Percentiles rank a stretch among this genome's conserved stretches.
Conservation (phyloP, 2,329 filamentous ascomycete species). For the Ophiostoma pallidulum region DNA sequence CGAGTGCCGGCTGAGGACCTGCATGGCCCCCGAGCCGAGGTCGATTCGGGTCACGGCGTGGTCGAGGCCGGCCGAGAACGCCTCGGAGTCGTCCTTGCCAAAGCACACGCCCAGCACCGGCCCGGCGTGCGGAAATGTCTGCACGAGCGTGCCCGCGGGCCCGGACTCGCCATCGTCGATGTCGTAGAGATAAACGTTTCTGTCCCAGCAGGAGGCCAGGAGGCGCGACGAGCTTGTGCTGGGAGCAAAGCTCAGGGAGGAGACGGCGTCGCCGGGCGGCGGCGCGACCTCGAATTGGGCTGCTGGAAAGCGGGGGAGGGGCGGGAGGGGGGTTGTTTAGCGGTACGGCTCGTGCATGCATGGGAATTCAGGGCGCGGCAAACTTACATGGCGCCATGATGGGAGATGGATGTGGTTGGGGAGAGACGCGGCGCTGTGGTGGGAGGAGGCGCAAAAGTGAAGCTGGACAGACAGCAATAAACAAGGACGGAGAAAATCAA, state of each 20-base stretch:
- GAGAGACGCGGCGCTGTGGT: neutral
- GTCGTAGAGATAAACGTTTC: constrained; percentile 83
- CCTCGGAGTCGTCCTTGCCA: constrained; percentile 69
- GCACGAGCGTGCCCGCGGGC: constrained; percentile 52
- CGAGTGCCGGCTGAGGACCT: constrained; percentile 66
- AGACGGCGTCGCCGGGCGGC: constrained; percentile 79
- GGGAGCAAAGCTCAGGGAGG: constrained; percentile 76
- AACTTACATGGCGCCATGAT: constrained; percentile 16
- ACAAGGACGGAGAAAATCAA: constrained; percentile 4
- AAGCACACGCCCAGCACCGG: constrained; percentile 91
- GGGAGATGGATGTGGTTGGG: neutral
- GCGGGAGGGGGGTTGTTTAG: neutral
- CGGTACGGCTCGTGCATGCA: too few relatives aligned
- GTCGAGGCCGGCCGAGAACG: constrained; percentile 81
- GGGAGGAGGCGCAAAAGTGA: neutral
- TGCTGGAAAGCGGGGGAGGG: neutral
- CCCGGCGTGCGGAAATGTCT: constrained; percentile 69
- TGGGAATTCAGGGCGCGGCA: neutral
- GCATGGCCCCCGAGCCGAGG: constrained; percentile 61
- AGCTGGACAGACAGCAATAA: constrained; percentile 11
- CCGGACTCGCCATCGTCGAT: constrained; percentile 47
- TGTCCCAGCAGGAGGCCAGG: constrained; percentile 93
- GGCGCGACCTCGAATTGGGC: constrained; percentile 61
- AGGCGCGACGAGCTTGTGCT: constrained; percentile 62
- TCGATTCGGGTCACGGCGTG: constrained; percentile 73